Percentiles rank a stretch among this genome's conserved stretches.
phyloP scores from a whole-genome alignment of 768 basidiomycete genomes.

The Auricularia sp. region DNA sequence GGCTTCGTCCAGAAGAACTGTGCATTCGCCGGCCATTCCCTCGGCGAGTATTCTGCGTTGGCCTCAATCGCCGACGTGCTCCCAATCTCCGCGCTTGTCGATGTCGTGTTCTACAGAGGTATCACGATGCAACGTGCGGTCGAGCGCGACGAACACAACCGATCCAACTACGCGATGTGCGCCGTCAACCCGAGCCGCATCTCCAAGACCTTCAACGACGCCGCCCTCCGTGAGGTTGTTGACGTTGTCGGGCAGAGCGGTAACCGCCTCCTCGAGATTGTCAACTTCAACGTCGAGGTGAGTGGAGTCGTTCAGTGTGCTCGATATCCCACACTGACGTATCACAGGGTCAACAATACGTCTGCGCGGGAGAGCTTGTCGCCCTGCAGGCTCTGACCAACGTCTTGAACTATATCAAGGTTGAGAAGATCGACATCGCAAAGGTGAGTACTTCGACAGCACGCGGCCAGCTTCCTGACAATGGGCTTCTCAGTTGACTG shows the following conservation, averaged over 20 bases:
- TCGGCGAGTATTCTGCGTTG: conserved; percentile 96
- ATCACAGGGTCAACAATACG: conserved; percentile 93
- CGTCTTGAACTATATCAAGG: conserved; percentile 91
- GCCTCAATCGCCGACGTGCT: conserved; percentile 97
- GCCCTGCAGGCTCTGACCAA: conserved; percentile 91
- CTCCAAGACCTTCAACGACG: conserved; percentile 87
- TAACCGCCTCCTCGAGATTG: conserved; percentile 85
- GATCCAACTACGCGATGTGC: conserved; percentile 98
- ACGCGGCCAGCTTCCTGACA: neutral
- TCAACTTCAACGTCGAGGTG: conserved; percentile 93
- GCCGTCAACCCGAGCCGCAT: conserved; percentile 97
- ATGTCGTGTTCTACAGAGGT: conserved; percentile 98
- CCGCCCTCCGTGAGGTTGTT: conserved; percentile 93
- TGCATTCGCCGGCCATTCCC: conserved; percentile 94
- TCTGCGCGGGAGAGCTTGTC: conserved; percentile 93
- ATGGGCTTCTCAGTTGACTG: conserved; percentile 51
- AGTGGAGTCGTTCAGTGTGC: neutral
- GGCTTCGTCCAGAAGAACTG: conserved; percentile 89
- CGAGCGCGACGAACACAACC: conserved; percentile 84
- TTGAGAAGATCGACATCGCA: conserved; percentile 88
- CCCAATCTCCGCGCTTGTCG: conserved; percentile 88
- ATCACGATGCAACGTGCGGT: conserved; percentile 99
- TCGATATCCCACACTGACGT: no score
- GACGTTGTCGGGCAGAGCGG: conserved; percentile 75
- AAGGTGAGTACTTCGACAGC: conserved; percentile 43